Evolutionary conservation across 2,329 filamentous ascomycete genomes (phyloP), one percentile per base, ranked within the genome.

Genomic region (Cadophora sp.): DNA sequence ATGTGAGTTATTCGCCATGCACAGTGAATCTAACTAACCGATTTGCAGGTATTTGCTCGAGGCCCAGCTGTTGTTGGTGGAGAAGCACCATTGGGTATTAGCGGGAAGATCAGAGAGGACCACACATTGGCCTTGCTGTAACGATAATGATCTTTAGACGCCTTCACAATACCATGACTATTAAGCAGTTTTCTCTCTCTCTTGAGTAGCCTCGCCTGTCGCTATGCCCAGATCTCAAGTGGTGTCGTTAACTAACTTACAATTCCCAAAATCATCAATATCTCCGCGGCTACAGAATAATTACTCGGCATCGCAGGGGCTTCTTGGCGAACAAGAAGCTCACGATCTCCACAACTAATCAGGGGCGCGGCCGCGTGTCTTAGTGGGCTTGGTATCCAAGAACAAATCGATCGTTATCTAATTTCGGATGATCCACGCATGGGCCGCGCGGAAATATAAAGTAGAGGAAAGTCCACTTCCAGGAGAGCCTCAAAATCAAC

Each of bases 41-140:
- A 62, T n/a, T 4, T 48, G 6, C 65, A 93, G 87, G 88, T 97
- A 72, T 81, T 89, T 45, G 91, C 91, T 3, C 84, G 84, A 41
- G 93, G 93, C 0, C 91, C 92, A 14, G 88, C 88, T 53, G 93
- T 97, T 16, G 87, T 88, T 61, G 90, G 89, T 50, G 85, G 83
- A 7, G 87, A 91, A 78, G 85, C 86, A 0, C 82, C 83, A 7
- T 78, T 95, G 33, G 88, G 90, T 4, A 83, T 90, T 13, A 79
- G 84, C 59, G 92, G 87, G 45, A 87, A 80, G 65, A 88, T 96
- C 73, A 83, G 87, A 58, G 84, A 89, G 53, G 93, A 96, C 77
- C 88, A 92, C 76, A 94, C 92, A 1, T 77, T 96, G 74, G 85
- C 89, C 59, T 64, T 76, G n/a, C 43, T 75, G 33, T 73, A 58